A percentile compares a stretch with the other conserved stretches of the same genome.
Evolutionary conservation across 1,139 yeast species (phyloP).

Genomic region (Debaryomyces fabryi): DNA sequence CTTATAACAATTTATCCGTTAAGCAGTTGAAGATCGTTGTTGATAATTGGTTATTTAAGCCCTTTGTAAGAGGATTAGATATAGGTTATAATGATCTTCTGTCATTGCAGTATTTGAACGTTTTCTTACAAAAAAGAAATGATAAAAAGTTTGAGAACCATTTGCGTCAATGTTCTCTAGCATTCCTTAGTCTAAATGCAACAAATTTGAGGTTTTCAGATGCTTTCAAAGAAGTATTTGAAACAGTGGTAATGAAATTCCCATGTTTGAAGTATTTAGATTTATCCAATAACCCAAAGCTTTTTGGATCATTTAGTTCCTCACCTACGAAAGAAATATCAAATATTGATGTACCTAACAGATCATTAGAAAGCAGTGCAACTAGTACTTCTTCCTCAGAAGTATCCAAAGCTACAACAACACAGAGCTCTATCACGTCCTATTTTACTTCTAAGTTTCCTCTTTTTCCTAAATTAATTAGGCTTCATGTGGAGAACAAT

Average conservation of each 20-base stretch:
- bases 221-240: constrained; percentile 35
- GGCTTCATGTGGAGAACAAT: constrained; percentile 67
- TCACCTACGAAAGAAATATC: neutral
- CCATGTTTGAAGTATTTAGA: constrained; percentile 66
- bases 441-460: constrained; percentile 59
- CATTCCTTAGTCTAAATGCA: constrained; percentile 71
- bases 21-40: constrained; percentile 55
- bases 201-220: constrained; percentile 52
- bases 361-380: constrained; percentile 1
- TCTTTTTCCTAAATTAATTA: constrained; percentile 53
- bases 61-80: constrained; percentile 58
- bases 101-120: constrained; percentile 31
- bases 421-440: constrained; percentile 29
- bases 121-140: constrained; percentile 27
- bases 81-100: constrained; percentile 70
- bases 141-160: constrained; percentile 22
- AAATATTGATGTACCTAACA: neutral
- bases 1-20: constrained; percentile 60
- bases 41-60: constrained; percentile 40
- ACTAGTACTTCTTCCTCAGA: constrained; percentile 5
- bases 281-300: constrained; percentile 61
- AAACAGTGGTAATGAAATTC: constrained; percentile 36
- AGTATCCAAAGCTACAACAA: constrained; percentile 4
- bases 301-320: constrained; percentile 41
- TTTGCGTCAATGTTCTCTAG: constrained; percentile 38